Base-by-base conservation (phyloP, 495 filamentous ascomycete genomes). In the Daldinia decipiens region DNA sequence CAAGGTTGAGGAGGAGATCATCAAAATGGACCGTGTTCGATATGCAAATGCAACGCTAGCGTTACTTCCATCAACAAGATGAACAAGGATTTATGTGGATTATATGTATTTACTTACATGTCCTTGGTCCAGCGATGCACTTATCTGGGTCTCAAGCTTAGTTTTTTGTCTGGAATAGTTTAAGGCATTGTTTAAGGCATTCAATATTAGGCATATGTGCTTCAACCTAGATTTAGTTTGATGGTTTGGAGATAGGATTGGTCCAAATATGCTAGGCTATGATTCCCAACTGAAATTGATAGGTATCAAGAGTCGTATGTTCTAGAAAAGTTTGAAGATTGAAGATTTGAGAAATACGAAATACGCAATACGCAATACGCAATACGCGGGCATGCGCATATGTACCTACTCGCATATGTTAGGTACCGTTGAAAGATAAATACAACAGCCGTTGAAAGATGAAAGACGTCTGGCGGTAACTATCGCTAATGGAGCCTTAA, bases 11-110 rank as follows among this genome's bases (percentile, higher is more conserved):
- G 60, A 73, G 54, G 67, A 50, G 59, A 51, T 68, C 50, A 29
- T 68, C 45, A 36, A 70, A 60, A 59, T 60, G 61, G 61, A 32
- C 36, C 36, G 34, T 59, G n/a, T 27, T 38, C 36, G 51, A 57
- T 62, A 31, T 17, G 65, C 64, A 62, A 72, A 68, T 72, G 54
- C 59, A 56, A 72, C 70, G 50, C 21, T 72, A 72, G 60, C 47
- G 64, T 72, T 32, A 34, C 59, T 57, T 62, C 19, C 24, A 38
- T 45, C 32, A 24, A 55, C 59, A 59, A 61, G 64, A 60, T 47
- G 11, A 31, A 7, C 50, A 31, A 27, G 27, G 27, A 31, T 53
- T 31, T 26, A n/a, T 27, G 24, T 31, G 24, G 50, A 31, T 31
- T 31, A 6, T 15, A 29, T n/a, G 26, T 27, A n/a, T 53, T 26